A percentile compares a stretch with the other conserved stretches of the same genome.
These are phyloP conservation scores for Nicotiana otophora DNA, from an alignment of 257 asterid genomes.

Conservation along the genomic window DNA sequence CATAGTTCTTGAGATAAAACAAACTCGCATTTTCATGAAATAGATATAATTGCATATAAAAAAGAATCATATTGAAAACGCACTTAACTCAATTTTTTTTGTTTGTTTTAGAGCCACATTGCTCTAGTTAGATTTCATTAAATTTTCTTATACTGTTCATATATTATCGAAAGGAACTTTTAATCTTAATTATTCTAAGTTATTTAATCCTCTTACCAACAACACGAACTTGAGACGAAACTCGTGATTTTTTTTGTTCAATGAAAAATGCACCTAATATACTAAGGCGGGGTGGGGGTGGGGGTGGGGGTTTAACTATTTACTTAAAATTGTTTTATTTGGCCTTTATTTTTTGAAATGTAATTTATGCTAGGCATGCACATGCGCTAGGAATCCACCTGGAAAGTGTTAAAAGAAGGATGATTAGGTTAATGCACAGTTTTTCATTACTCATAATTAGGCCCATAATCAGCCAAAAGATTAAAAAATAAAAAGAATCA, in stretches of 20 bases:
- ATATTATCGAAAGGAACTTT: no score
- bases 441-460: slow-evolving; percentile 22
- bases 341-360: neutral
- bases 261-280: neutral
- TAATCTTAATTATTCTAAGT: no score
- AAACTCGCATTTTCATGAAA: neutral
- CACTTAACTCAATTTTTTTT: neutral
- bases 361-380: neutral
- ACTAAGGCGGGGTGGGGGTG: neutral
- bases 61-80: neutral
- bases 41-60: neutral
- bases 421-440: slow-evolving; percentile 13
- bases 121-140: no score
- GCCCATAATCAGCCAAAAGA: slow-evolving; percentile 22
- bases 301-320: neutral
- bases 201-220: no score
- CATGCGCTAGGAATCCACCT: slow-evolving; percentile 22
- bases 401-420: slow-evolving; percentile 17
- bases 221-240: neutral
- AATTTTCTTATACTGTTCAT: no score
- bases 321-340: neutral
- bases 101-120: neutral
- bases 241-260: no score
- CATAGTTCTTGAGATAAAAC: neutral
- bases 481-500: neutral